phyloP scores from a whole-genome alignment of 495 filamentous ascomycete species.

The Penicillium antarcticum region DNA sequence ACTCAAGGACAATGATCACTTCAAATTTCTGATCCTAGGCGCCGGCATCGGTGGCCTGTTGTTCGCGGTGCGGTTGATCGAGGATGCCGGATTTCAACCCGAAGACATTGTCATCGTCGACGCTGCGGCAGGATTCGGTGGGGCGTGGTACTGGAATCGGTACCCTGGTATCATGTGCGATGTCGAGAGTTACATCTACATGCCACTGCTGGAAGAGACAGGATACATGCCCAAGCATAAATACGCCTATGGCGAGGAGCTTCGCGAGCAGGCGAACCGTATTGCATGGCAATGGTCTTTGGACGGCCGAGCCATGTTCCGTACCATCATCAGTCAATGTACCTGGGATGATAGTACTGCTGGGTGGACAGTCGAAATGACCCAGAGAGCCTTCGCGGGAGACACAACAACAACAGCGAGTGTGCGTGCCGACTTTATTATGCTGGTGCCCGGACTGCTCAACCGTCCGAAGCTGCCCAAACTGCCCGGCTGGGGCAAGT shows the following conservation, averaged over 20 bases:
- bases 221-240: slow-evolving; percentile 48
- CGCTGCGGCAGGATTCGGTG: slow-evolving; percentile 46
- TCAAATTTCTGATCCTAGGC: too few relatives aligned
- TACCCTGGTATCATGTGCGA: slow-evolving; percentile 30
- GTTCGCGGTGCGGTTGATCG: slow-evolving; percentile 45
- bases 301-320: slow-evolving; percentile 43
- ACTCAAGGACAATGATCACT: too few relatives aligned
- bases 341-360: too few relatives aligned
- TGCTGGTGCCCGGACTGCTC: too few relatives aligned
- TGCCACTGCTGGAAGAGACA: slow-evolving; percentile 57
- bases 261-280: slow-evolving; percentile 15
- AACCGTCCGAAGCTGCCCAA: too few relatives aligned
- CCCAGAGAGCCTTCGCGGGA: too few relatives aligned
- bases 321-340: too few relatives aligned
- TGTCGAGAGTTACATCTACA: slow-evolving; percentile 24
- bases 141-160: slow-evolving; percentile 45
- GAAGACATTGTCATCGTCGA: slow-evolving; percentile 49
- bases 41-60: slow-evolving; percentile 49
- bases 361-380: too few relatives aligned
- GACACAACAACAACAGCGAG: too few relatives aligned
- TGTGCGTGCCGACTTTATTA: too few relatives aligned
- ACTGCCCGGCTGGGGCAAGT: too few relatives aligned
- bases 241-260: slow-evolving; percentile 19
- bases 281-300: slow-evolving; percentile 38
- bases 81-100: slow-evolving; percentile 29